Percentiles rank a stretch among this genome's conserved stretches.
These are phyloP conservation scores for Sporothrix brunneoviolacea DNA, from an alignment of 2,329 filamentous ascomycete genomes.

Conservation along the genomic window DNA sequence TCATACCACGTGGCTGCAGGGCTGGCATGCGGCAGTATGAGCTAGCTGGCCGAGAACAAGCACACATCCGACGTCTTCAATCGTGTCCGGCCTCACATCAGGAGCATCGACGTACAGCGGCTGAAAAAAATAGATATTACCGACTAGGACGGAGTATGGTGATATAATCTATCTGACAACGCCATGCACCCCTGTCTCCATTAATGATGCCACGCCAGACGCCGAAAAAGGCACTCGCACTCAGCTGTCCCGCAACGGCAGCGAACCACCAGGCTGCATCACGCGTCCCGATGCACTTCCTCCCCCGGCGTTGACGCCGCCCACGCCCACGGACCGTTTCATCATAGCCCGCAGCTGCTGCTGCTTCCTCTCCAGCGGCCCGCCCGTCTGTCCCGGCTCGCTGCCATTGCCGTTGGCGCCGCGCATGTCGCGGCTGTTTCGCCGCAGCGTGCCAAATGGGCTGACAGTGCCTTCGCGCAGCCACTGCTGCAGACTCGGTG, in stretches of 20 bases:
- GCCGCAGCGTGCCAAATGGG: conserved; percentile 27
- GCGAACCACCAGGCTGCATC: conserved; percentile 12
- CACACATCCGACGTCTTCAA: too few species aligned
- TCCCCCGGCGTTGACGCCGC: conserved; percentile 16
- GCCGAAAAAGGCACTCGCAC: not conserved
- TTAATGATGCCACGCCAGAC: too few species aligned
- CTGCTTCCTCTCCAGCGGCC: conserved; percentile 6
- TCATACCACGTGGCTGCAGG: too few species aligned
- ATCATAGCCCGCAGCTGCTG: conserved; percentile 12
- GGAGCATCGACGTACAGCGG: too few species aligned
- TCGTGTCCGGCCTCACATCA: too few species aligned
- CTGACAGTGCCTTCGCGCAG: conserved; percentile 28
- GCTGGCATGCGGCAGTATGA: too few species aligned
- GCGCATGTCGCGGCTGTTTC: conserved; percentile 1
- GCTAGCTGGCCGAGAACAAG: too few species aligned
- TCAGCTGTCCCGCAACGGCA: conserved; percentile 13
- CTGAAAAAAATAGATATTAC: too few species aligned
- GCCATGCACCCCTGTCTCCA: too few species aligned
- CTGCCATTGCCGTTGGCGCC: not conserved
- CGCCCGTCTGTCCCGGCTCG: not conserved
- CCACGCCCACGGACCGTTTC: conserved; percentile 14
- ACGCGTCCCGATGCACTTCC: conserved; percentile 5
- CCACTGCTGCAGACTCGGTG: conserved; percentile 28
- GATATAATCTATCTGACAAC: too few species aligned
- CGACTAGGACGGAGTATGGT: too few species aligned